phyloP scores from a whole-genome alignment of 2,329 filamentous ascomycete genomes.

The Chrysosporium queenslandicum region DNA sequence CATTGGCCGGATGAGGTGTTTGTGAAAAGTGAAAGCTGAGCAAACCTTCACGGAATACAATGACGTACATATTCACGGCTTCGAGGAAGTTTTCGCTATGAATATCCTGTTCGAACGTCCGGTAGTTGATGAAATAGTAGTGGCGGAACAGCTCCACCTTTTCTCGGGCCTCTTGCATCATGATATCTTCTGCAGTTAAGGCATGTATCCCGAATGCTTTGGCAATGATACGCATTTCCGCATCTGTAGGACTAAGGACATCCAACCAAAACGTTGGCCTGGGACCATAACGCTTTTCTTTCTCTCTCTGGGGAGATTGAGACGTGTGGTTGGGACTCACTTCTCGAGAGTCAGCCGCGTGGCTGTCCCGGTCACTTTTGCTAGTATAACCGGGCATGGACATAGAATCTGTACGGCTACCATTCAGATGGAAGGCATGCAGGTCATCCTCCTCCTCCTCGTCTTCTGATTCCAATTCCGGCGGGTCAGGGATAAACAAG shows the following conservation, averaged over 20 bases:
- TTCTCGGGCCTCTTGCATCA: conserved; percentile 93
- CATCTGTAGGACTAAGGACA: conserved; percentile 78
- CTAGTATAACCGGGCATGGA: neutral
- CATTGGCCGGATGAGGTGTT: conserved; percentile 91
- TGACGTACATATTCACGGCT: conserved; percentile 93
- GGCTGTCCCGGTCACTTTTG: conserved; percentile 16
- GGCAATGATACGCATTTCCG: conserved; percentile 87
- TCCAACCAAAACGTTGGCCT: conserved; percentile 96
- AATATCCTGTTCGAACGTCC: conserved; percentile 90
- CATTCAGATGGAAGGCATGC: conserved; percentile 4
- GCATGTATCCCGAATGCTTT: conserved; percentile 95
- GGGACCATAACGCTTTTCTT: conserved; percentile 57
- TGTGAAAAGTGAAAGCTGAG: conserved; percentile 96
- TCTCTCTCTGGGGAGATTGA: conserved; percentile 25
- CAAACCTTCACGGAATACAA: conserved; percentile 91
- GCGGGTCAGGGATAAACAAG: conserved; percentile 81
- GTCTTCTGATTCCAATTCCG: conserved; percentile 55
- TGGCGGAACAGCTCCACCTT: conserved; percentile 96
- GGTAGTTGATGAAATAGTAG: conserved; percentile 98
- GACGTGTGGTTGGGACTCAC: conserved; percentile 24
- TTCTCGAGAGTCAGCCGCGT: neutral
- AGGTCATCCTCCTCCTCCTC: conserved; percentile 45
- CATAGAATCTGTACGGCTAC: conserved; percentile 5
- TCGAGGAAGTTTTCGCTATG: conserved; percentile 84
- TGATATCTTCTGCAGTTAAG: conserved; percentile 88